Evolutionary conservation across 2,329 filamentous ascomycete genomes (phyloP).

Genomic region (Pseudogymnoascus sp.): DNA sequence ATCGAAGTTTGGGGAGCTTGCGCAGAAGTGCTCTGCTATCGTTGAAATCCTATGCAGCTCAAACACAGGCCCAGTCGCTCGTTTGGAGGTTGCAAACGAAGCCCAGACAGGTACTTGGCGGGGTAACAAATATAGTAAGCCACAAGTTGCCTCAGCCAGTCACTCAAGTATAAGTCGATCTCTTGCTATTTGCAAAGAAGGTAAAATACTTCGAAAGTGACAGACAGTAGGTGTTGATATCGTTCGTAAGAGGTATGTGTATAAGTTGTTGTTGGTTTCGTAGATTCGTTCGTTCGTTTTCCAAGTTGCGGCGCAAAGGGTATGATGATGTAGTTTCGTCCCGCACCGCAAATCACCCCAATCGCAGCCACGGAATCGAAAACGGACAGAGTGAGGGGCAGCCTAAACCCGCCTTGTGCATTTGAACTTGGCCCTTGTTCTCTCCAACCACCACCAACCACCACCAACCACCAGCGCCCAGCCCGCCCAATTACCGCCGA

Average conservation of each 20-base stretch:
- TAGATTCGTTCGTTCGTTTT: not conserved
- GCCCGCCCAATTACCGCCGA: not conserved
- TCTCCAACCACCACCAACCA: not conserved
- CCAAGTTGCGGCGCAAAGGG: constrained; percentile 7
- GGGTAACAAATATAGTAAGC: not conserved
- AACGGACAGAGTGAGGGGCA: not conserved
- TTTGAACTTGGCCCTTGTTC: not conserved
- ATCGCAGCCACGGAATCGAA: not conserved
- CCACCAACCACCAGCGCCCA: not conserved
- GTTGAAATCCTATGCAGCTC: not conserved
- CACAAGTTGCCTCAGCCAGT: not conserved
- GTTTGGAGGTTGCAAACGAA: not conserved
- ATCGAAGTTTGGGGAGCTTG: not conserved
- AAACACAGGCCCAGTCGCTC: not conserved
- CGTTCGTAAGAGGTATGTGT: not conserved
- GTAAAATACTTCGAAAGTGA: not conserved
- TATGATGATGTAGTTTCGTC: constrained; percentile 7
- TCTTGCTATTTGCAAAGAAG: not conserved
- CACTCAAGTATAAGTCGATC: not conserved
- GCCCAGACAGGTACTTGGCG: not conserved
- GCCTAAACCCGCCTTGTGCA: not conserved
- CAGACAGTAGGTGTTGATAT: not conserved
- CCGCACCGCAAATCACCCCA: constrained; percentile 1
- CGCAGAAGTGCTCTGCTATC: not conserved
- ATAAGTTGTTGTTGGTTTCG: not conserved